These are phyloP conservation scores for Epichloe bromicola DNA, from an alignment of 2,329 filamentous ascomycete species.

Conservation along the genomic window DNA sequence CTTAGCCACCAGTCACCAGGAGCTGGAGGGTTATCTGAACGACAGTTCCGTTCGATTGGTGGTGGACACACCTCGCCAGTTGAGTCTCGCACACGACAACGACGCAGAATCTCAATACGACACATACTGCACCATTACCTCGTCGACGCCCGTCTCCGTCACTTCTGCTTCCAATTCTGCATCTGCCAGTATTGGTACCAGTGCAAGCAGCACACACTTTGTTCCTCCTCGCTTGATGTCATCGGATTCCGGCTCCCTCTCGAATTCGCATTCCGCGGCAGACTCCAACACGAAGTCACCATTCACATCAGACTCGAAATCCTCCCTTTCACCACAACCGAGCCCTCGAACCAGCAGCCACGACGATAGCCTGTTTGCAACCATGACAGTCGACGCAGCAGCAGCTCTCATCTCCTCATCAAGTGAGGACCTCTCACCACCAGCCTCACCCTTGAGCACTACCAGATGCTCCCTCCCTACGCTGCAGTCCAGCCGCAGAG, in stretches of 20 bases:
- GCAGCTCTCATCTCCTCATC: conserved; percentile 5
- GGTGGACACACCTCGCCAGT: not conserved
- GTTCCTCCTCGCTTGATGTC: not conserved
- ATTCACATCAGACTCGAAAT: not conserved
- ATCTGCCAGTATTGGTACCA: not conserved
- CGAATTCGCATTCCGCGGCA: not conserved
- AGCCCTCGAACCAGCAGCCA: conserved; percentile 4
- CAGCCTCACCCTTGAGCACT: not conserved
- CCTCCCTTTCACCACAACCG: not conserved
- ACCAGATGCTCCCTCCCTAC: not conserved
- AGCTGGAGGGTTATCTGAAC: conserved; percentile 8
- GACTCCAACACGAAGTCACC: not conserved
- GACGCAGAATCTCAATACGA: conserved; percentile 4
- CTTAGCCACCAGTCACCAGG: conserved; percentile 6
- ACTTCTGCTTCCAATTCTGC: not conserved
- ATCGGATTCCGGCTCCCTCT: not conserved
- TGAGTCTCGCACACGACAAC: conserved; percentile 1
- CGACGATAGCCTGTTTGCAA: conserved; percentile 4
- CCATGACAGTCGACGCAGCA: conserved; percentile 7
- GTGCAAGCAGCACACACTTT: not conserved
- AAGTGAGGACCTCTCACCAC: not conserved
- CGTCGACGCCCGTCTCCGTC: not conserved
- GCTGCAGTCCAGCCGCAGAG: not conserved
- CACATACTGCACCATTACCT: not conserved
- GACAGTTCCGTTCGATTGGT: not conserved